These are phyloP conservation scores for Casuarina equisetifolia DNA, from an alignment of 306 rosid species.

Conservation along the genomic window DNA sequence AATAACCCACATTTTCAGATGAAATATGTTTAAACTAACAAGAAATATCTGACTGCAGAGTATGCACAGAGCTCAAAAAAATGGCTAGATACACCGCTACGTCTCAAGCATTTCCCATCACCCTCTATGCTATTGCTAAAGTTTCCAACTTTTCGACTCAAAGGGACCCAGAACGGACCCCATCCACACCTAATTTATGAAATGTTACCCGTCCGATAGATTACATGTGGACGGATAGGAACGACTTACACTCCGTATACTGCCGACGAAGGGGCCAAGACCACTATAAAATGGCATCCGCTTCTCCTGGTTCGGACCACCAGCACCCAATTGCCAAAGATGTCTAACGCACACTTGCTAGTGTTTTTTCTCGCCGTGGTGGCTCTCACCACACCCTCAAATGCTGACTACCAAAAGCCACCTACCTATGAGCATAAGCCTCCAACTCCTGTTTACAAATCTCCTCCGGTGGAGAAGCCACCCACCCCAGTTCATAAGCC, in stretches of 20 bases:
- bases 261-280: background rate
- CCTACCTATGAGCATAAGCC: background rate
- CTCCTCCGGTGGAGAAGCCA: no score
- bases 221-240: background rate
- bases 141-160: background rate
- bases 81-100: no score
- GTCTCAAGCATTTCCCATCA: background rate
- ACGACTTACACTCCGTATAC: background rate
- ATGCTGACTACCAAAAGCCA: background rate
- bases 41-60: no score
- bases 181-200: background rate
- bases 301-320: background rate
- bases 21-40: no score
- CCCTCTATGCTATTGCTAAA: background rate
- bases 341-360: background rate
- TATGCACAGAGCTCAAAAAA: background rate
- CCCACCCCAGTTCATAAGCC: background rate
- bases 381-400: background rate
- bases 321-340: background rate
- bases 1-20: no score
- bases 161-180: background rate
- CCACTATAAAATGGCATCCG: background rate
- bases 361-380: background rate
- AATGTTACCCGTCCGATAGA: background rate
- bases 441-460: background rate